A percentile compares a stretch with the other conserved stretches of the same genome.
Evolutionary conservation across 192 early-diverging fungal species (phyloP).

Genomic region (Backusella liffmaniae): DNA sequence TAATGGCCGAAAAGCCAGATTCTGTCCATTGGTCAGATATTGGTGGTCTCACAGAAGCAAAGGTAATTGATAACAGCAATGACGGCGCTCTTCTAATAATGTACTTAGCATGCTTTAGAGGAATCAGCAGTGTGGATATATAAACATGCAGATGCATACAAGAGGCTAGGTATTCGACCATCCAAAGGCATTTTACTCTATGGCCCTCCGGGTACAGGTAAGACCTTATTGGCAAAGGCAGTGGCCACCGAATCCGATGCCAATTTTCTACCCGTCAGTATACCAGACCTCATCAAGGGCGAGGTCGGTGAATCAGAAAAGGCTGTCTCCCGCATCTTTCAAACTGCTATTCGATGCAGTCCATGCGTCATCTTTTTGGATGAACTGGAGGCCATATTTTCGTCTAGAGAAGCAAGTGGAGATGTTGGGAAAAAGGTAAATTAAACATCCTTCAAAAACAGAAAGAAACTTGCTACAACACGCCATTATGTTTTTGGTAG

Average conservation of each 20-base stretch:
- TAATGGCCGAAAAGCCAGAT: constrained; percentile 44
- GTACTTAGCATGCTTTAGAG: constrained; percentile 53
- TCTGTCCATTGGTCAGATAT: constrained; percentile 73
- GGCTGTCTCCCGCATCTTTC: constrained; percentile 74
- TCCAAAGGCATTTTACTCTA: constrained; percentile 82
- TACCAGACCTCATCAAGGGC: constrained; percentile 83
- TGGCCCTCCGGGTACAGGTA: constrained; percentile 92
- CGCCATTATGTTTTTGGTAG: constrained; percentile 11
- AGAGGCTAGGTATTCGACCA: constrained; percentile 65
- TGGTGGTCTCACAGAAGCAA: constrained; percentile 73
- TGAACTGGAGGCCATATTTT: constrained; percentile 91
- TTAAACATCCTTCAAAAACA: neutral
- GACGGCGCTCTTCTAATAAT: neutral
- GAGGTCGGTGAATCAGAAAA: constrained; percentile 96
- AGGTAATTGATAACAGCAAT: constrained; percentile 42
- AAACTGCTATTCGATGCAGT: constrained; percentile 60
- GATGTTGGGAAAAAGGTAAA: constrained; percentile 66
- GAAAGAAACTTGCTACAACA: neutral
- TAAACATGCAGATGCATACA: constrained; percentile 61
- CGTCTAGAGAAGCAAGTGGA: constrained; percentile 62
- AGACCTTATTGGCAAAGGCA: constrained; percentile 86
- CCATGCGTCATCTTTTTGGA: constrained; percentile 93
- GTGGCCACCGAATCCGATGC: constrained; percentile 77
- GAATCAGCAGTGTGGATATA: constrained; percentile 82
- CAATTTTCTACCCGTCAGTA: constrained; percentile 77